These are phyloP conservation scores for Grigorovia yakushimaensis DNA, from an alignment of 805 yeast genomes.

Conservation along the genomic window DNA sequence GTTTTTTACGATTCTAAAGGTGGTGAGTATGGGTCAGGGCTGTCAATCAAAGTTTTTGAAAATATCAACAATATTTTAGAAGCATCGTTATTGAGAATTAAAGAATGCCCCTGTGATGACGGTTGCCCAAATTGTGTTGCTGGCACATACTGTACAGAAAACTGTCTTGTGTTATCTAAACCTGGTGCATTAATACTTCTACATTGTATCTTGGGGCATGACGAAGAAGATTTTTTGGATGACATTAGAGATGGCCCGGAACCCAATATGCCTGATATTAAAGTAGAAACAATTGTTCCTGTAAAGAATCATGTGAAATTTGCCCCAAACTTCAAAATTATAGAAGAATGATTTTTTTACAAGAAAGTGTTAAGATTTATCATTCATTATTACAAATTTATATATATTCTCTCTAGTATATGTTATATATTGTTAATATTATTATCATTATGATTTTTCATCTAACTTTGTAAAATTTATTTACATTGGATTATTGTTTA, in stretches of 20 bases:
- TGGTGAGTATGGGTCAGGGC: slow-evolving; percentile 70
- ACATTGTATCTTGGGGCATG: slow-evolving; percentile 48
- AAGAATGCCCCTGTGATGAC: slow-evolving; percentile 60
- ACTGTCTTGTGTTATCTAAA: slow-evolving; percentile 74
- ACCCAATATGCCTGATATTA: slow-evolving; percentile 57
- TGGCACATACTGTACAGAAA: slow-evolving; percentile 70
- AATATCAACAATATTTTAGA: slow-evolving; percentile 57
- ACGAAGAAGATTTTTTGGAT: slow-evolving; percentile 23
- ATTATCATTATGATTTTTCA: not conserved
- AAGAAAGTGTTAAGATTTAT: not conserved
- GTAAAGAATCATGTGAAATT: slow-evolving; percentile 47
- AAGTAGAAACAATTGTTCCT: slow-evolving; percentile 59
- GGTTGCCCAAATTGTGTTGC: slow-evolving; percentile 79
- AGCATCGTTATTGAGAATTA: slow-evolving; percentile 49
- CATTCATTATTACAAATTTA: not conserved
- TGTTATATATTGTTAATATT: not conserved
- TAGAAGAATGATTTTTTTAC: slow-evolving; percentile 28
- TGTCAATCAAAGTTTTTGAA: slow-evolving; percentile 71
- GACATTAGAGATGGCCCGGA: slow-evolving; percentile 62
- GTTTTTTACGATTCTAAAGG: slow-evolving; percentile 80
- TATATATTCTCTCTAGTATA: not conserved
- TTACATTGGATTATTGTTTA: too few species aligned
- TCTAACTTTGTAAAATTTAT: not conserved
- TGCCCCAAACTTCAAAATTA: slow-evolving; percentile 49
- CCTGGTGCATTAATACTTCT: slow-evolving; percentile 71